Conservation (phyloP, 345 rosid species). For the Psidium guajava region DNA sequence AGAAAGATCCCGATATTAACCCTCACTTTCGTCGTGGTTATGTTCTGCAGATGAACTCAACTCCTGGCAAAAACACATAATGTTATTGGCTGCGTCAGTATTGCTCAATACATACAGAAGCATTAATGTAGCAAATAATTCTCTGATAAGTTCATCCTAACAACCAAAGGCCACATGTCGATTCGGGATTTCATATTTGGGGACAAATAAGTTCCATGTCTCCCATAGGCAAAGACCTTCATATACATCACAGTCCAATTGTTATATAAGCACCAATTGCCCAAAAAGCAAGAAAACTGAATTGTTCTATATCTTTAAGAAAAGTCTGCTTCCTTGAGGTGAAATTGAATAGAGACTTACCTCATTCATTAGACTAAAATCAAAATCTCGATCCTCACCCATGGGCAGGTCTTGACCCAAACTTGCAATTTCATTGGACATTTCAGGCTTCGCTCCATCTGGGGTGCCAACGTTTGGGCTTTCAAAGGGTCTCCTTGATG, state of each 20-base stretch:
- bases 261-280: background rate
- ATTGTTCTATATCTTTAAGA: background rate
- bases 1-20: background rate
- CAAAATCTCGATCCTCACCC: conserved; percentile 23
- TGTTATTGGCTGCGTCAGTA: background rate
- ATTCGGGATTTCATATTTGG: background rate
- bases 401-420: conserved; percentile 7
- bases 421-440: conserved; percentile 4
- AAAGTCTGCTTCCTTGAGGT: background rate
- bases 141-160: background rate
- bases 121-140: background rate
- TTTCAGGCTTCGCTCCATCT: conserved; percentile 9
- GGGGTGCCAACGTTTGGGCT: conserved; percentile 12
- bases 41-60: conserved; percentile 12
- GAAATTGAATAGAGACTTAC: conserved; percentile 10
- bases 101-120: background rate
- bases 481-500: conserved; percentile 23
- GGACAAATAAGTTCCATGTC: background rate
- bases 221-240: background rate
- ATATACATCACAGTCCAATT: background rate
- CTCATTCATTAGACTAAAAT: conserved; percentile 25
- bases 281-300: background rate
- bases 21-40: conserved; percentile 22
- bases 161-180: background rate
- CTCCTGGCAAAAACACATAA: conserved; percentile 12